Percentiles rank a stretch among this genome's conserved stretches.
phyloP scores from a whole-genome alignment of 2,329 filamentous ascomycete species.

The Chalara sp. region DNA sequence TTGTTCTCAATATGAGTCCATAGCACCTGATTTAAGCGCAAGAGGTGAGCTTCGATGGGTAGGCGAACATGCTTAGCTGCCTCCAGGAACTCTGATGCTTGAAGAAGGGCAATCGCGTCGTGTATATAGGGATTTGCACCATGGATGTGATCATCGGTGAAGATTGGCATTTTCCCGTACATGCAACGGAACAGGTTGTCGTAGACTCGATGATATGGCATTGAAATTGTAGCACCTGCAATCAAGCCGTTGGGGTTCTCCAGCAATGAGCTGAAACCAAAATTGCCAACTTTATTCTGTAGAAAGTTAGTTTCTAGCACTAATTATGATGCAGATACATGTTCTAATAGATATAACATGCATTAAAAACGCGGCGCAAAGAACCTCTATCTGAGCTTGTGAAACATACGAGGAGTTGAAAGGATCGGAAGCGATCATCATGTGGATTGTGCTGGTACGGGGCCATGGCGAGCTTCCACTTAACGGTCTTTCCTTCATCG shows the following conservation, averaged over 20 bases:
- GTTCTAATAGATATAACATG: too few species aligned
- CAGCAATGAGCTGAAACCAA: too few species aligned
- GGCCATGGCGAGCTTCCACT: constrained; percentile 18
- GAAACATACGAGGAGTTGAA: constrained; percentile 18
- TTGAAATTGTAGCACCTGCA: too few species aligned
- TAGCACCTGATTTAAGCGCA: constrained; percentile 18
- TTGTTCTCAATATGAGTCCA: constrained; percentile 16
- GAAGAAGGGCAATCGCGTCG: constrained; percentile 16
- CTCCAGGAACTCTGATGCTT: constrained; percentile 15
- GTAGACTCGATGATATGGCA: constrained; percentile 9
- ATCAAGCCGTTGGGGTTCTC: too few species aligned
- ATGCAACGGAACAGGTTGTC: constrained; percentile 23
- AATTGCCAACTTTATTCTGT: too few species aligned
- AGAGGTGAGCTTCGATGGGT: constrained; percentile 18
- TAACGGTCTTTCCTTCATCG: constrained; percentile 10
- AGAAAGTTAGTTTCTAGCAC: too few species aligned
- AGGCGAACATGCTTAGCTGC: constrained; percentile 13
- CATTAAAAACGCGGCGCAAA: too few species aligned
- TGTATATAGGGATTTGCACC: constrained; percentile 8
- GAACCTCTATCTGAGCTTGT: too few species aligned
- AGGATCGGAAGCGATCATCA: constrained; percentile 16
- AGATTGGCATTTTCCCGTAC: constrained; percentile 13
- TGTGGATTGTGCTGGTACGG: not conserved
- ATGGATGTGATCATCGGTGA: constrained; percentile 5
- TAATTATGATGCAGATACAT: too few species aligned